phyloP scores from a whole-genome alignment of 768 basidiomycete species.

The Suillus plorans region DNA sequence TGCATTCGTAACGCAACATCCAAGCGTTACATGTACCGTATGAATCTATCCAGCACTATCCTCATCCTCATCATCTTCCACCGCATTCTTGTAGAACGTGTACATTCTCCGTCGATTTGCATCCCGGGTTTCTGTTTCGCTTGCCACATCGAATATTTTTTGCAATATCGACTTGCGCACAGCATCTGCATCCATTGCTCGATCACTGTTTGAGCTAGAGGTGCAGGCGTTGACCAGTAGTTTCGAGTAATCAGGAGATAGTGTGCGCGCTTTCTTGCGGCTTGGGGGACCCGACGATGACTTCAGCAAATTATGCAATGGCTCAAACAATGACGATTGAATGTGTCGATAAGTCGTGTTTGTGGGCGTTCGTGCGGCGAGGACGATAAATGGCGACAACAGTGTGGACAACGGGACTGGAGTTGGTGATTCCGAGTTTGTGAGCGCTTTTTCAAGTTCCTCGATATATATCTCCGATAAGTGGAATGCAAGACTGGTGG shows the following conservation, averaged over 20 bases:
- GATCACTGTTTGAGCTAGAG: conserved; percentile 39
- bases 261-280: conserved; percentile 50
- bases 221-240: conserved; percentile 57
- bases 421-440: conserved; percentile 23
- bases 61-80: conserved; percentile 46
- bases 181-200: conserved; percentile 30
- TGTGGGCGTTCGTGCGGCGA: conserved; percentile 68
- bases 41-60: conserved; percentile 24
- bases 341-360: conserved; percentile 72
- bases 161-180: conserved; percentile 58
- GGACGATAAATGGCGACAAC: conserved; percentile 66
- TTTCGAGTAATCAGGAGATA: conserved; percentile 37
- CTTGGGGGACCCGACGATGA: conserved; percentile 34
- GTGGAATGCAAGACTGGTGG: conserved; percentile 80
- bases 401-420: conserved; percentile 55
- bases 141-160: conserved; percentile 71
- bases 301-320: conserved; percentile 59
- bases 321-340: conserved; percentile 63
- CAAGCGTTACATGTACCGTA: neutral
- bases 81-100: conserved; percentile 68
- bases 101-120: conserved; percentile 84
- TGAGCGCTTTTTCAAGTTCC: conserved; percentile 75
- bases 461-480: conserved; percentile 87
- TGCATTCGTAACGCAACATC: neutral
- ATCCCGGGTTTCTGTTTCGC: conserved; percentile 71